Evolutionary conservation across 345 rosid genomes (phyloP), one percentile per base, ranked within the genome.

Genomic region (Turnera subulata): DNA sequence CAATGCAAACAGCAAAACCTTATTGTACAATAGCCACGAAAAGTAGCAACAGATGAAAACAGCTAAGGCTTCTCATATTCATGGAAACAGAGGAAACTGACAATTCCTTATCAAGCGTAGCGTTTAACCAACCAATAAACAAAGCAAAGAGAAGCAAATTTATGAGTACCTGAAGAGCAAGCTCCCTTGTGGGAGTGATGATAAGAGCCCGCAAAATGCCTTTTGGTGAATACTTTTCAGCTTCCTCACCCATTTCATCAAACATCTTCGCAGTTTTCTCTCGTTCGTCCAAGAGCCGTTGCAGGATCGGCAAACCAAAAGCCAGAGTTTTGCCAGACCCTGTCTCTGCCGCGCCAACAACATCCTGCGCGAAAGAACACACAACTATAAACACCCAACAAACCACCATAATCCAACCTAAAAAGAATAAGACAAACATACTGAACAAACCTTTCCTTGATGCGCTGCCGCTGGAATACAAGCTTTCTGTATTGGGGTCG

Each of bases 311-410:
- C 71, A 93, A 75, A 61, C 97, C 99, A 77, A 93, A 93, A 63
- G 99, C 96, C 69, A 93, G 96, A 17, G 99, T 93, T 81, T 93
- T 93, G 51, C 99, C 99, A 20, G 97, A 93, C 48, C 99, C 99
- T 21, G 97, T 93, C 82, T 86, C 99, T 11, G 97, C 99, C 46
- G 99, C 96, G 45, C 99, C 97, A 61, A 87, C 63, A 48, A 93
- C 91, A 82, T 93, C 99, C 98, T 92, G 74, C 58, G 39, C 33
- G 51, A 68, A 49, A 44, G 69, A 69, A 8, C 46, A 29, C 43
- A 62, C 8, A 48, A 52, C 23, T 15, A 62, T 47, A 37, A 35
- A 23, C 35, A 11, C 11, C 40, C 53, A 19, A 59, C 25, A 11
- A 54, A 53, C 63, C 37, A 24, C 11, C 45, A 49, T 3, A 10